These are phyloP conservation scores for Angomonas ambiguus DNA, from an alignment of 208 protist species.

Conservation along the genomic window DNA sequence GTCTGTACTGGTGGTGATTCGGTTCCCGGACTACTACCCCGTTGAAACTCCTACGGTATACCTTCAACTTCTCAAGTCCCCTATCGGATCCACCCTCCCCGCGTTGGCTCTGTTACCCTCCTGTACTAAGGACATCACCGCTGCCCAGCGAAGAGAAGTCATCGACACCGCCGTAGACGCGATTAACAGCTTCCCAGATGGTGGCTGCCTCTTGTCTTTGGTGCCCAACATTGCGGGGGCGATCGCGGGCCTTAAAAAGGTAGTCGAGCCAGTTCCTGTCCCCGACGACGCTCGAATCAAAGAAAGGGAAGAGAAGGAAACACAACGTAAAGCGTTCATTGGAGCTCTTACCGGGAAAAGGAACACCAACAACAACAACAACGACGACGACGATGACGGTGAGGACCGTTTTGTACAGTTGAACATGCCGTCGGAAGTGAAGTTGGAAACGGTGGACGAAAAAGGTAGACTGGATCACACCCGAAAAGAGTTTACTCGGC, in stretches of 20 bases:
- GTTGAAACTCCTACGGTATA: constrained; percentile 62
- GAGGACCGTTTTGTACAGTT: constrained; percentile 42
- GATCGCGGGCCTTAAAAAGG: constrained; percentile 30
- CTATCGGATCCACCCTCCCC: constrained; percentile 15
- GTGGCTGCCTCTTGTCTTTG: constrained; percentile 64
- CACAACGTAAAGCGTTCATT: constrained; percentile 70
- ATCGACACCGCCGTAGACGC: constrained; percentile 69
- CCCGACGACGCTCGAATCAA: constrained; percentile 20
- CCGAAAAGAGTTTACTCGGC: constrained; percentile 42
- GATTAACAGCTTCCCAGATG: constrained; percentile 58
- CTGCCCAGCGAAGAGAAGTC: constrained; percentile 41
- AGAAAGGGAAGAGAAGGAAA: constrained; percentile 27
- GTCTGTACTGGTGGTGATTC: constrained; percentile 49
- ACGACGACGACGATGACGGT: constrained; percentile 35
- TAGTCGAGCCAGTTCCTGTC: constrained; percentile 10
- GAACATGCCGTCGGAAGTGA: constrained; percentile 58
- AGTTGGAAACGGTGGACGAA: constrained; percentile 58
- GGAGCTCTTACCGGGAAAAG: constrained; percentile 41
- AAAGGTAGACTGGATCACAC: constrained; percentile 19
- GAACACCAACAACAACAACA: constrained; percentile 2
- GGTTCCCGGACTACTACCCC: constrained; percentile 76
- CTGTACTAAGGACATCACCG: constrained; percentile 63
- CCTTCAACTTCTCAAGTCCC: constrained; percentile 41
- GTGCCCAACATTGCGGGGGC: constrained; percentile 59
- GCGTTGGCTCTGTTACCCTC: constrained; percentile 32